Evolutionary conservation across 305 asterid species (phyloP).

Genomic region (Solanum chacoense): DNA sequence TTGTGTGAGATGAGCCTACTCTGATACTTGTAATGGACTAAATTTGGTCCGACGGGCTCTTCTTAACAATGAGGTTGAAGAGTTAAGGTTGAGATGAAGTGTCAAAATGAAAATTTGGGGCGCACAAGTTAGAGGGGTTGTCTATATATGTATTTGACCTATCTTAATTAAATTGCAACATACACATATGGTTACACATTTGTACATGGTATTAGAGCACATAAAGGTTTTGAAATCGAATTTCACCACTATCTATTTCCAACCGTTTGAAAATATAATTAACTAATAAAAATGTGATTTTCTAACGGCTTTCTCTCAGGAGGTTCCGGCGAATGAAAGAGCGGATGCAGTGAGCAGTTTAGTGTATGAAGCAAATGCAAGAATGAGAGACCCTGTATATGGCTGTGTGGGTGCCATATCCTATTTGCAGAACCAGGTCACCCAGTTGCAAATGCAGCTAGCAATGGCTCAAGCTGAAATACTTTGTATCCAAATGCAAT

Average conservation of each 20-base stretch:
- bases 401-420: constrained; percentile 25
- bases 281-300: not conserved
- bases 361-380: constrained; percentile 24
- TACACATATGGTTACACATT: not conserved
- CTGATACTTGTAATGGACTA: not conserved
- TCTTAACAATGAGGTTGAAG: not conserved
- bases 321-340: constrained; percentile 15
- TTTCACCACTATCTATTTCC: not conserved
- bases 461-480: constrained; percentile 60
- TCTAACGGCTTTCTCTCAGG: not conserved
- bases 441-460: constrained; percentile 45
- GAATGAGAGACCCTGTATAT: constrained; percentile 23
- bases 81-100: not conserved
- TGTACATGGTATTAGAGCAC: too few relatives aligned
- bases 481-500: constrained; percentile 26
- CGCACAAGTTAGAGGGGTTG: not conserved
- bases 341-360: constrained; percentile 27
- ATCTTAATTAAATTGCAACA: not conserved
- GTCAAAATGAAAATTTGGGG: not conserved
- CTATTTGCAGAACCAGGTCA: constrained; percentile 17
- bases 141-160: not conserved
- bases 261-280: not conserved
- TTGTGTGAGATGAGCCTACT: not conserved
- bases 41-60: not conserved
- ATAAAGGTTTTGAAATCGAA: too few relatives aligned